A percentile compares a stretch with the other conserved stretches of the same genome.
phyloP scores from a whole-genome alignment of 2,329 filamentous ascomycete genomes.

The Stagonosporopsis vannaccii region DNA sequence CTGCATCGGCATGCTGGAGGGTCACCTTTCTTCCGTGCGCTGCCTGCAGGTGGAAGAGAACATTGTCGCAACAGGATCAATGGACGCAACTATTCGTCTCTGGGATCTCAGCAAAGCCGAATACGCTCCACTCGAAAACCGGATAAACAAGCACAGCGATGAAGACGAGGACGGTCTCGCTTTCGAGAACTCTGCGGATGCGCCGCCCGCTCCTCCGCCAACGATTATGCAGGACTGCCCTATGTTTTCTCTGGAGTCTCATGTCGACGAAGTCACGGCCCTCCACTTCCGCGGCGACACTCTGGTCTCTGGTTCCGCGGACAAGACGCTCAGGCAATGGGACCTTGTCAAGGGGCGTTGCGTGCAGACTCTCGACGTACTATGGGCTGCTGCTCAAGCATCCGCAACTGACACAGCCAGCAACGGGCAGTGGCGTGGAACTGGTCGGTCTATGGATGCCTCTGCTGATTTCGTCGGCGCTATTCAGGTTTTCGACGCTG shows the following conservation, averaged over 20 bases:
- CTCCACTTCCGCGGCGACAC: slow-evolving; percentile 89
- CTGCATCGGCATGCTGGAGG: slow-evolving; percentile 90
- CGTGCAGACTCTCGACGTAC: slow-evolving; percentile 94
- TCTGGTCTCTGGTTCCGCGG: slow-evolving; percentile 91
- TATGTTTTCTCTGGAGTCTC: slow-evolving; percentile 85
- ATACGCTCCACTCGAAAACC: slow-evolving; percentile 73
- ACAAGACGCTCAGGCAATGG: slow-evolving; percentile 98
- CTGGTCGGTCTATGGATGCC: slow-evolving; percentile 68
- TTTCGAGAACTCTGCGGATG: slow-evolving; percentile 74
- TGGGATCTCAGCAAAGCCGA: slow-evolving; percentile 94
- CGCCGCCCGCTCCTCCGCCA: slow-evolving; percentile 70
- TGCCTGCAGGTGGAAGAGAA: slow-evolving; percentile 95
- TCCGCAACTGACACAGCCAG: slow-evolving; percentile 69
- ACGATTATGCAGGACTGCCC: slow-evolving; percentile 89
- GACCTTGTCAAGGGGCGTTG: slow-evolving; percentile 97
- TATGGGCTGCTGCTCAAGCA: slow-evolving; percentile 96
- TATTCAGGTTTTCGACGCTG: slow-evolving; percentile 93
- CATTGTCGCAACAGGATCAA: slow-evolving; percentile 90
- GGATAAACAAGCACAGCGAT: slow-evolving; percentile 54
- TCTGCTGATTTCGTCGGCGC: slow-evolving; percentile 93
- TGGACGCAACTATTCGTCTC: slow-evolving; percentile 91
- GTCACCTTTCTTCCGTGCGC: slow-evolving; percentile 92
- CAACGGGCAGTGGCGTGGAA: slow-evolving; percentile 74
- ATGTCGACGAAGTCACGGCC: slow-evolving; percentile 93
- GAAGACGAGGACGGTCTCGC: slow-evolving; percentile 65